These are phyloP conservation scores for Endoconidiophora polonica DNA, from an alignment of 2,329 filamentous ascomycete genomes.

Conservation along the genomic window DNA sequence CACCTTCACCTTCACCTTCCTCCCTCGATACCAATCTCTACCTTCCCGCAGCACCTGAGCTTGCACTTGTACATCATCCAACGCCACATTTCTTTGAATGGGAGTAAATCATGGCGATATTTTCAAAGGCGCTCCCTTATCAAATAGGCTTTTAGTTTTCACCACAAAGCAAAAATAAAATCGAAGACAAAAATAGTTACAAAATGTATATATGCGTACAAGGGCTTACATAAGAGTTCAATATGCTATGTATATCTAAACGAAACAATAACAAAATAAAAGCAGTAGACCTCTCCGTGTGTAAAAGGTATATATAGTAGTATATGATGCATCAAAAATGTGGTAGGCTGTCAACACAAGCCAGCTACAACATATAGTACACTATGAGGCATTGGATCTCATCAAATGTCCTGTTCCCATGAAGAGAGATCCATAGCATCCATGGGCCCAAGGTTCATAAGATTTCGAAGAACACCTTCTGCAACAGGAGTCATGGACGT, in stretches of 20 bases:
- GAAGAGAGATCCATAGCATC: conserved; percentile 40
- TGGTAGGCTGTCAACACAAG: no score
- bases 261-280: background rate
- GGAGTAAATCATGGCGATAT: no score
- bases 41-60: background rate
- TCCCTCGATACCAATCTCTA: conserved; percentile 5
- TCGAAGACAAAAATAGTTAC: no score
- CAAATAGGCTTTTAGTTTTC: background rate
- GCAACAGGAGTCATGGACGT: conserved; percentile 37
- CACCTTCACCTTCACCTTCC: background rate
- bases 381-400: no score
- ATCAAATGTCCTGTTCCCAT: conserved; percentile 25
- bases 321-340: no score
- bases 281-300: no score
- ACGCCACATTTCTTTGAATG: no score
- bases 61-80: conserved; percentile 2
- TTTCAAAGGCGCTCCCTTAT: background rate
- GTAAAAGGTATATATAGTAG: no score
- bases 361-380: no score
- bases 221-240: background rate
- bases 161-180: no score
- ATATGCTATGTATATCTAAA: background rate
- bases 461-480: conserved; percentile 38
- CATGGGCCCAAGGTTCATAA: conserved; percentile 43
- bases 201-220: no score